Conservation (phyloP, 228 moss, liverwort and hornwort genomes). For the Sphagnum magellanicum region DNA sequence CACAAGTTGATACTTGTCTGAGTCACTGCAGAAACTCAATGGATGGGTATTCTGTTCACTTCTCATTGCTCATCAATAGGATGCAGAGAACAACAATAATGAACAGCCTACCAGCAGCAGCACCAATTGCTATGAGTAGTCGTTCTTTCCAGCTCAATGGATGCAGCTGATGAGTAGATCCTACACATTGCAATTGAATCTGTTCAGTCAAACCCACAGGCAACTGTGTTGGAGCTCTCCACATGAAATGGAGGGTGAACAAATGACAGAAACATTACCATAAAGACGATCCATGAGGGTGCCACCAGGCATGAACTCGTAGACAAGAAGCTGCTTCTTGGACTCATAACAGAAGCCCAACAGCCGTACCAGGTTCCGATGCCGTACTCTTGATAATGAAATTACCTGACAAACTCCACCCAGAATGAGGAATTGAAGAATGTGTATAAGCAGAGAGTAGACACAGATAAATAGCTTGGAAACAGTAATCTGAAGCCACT, state of each 20-base stretch:
- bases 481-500: not conserved
- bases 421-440: not conserved
- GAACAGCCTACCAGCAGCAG: constrained; percentile 44
- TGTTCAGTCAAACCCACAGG: constrained; percentile 12
- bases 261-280: constrained; percentile 21
- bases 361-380: constrained; percentile 60
- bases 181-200: constrained; percentile 27
- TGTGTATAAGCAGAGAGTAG: not conserved
- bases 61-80: not conserved
- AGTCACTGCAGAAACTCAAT: not conserved
- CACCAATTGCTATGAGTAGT: constrained; percentile 58
- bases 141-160: constrained; percentile 67
- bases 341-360: constrained; percentile 62
- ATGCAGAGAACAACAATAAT: no score
- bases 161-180: constrained; percentile 14
- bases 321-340: constrained; percentile 59
- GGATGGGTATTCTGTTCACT: not conserved
- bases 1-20: not conserved
- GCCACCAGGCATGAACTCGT: constrained; percentile 74
- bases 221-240: constrained; percentile 1
- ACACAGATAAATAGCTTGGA: not conserved
- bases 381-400: constrained; percentile 55
- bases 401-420: constrained; percentile 26
- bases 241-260: not conserved
- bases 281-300: constrained; percentile 68